Evolutionary conservation across 2,329 filamentous ascomycete species (phyloP).

Genomic region (Botrytis porri): DNA sequence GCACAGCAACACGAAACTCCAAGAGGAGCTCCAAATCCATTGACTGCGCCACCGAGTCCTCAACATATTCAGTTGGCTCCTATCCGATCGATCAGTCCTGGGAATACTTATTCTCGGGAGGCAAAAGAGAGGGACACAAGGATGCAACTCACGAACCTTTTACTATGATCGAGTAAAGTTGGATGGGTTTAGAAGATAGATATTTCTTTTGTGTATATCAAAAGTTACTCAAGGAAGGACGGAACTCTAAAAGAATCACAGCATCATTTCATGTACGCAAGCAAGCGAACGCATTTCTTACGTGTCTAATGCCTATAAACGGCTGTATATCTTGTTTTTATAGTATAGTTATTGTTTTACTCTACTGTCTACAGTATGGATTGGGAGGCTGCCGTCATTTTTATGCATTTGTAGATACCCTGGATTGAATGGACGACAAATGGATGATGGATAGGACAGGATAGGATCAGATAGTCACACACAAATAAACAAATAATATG

Average conservation of each 20-base stretch:
- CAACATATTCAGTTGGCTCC: conserved; percentile 34
- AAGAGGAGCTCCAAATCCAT: conserved; percentile 22
- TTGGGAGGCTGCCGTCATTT: conserved; percentile 1
- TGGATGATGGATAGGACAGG: conserved; percentile 2
- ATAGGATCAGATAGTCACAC: background rate
- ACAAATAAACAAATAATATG: conserved; percentile 1
- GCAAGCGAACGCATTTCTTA: conserved; percentile 9
- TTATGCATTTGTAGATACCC: conserved; percentile 17
- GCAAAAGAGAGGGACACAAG: conserved; percentile 33
- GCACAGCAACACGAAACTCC: conserved; percentile 28
- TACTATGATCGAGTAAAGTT: conserved; percentile 18
- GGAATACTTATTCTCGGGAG: conserved; percentile 25
- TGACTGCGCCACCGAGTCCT: conserved; percentile 36
- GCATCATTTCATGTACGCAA: conserved; percentile 5
- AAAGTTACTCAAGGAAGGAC: conserved; percentile 1
- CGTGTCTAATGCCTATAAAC: conserved; percentile 5
- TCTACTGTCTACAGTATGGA: conserved; percentile 10
- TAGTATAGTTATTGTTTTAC: conserved; percentile 12
- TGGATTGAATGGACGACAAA: conserved; percentile 11
- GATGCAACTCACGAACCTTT: conserved; percentile 37
- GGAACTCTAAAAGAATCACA: background rate
- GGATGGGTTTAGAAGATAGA: background rate
- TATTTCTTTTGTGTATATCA: conserved; percentile 11
- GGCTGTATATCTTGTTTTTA: conserved; percentile 10
- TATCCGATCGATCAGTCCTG: conserved; percentile 26